Percentiles rank a stretch among this genome's conserved stretches.
Evolutionary conservation across 768 basidiomycete genomes (phyloP).

Genomic region (Arthromyces matolae): DNA sequence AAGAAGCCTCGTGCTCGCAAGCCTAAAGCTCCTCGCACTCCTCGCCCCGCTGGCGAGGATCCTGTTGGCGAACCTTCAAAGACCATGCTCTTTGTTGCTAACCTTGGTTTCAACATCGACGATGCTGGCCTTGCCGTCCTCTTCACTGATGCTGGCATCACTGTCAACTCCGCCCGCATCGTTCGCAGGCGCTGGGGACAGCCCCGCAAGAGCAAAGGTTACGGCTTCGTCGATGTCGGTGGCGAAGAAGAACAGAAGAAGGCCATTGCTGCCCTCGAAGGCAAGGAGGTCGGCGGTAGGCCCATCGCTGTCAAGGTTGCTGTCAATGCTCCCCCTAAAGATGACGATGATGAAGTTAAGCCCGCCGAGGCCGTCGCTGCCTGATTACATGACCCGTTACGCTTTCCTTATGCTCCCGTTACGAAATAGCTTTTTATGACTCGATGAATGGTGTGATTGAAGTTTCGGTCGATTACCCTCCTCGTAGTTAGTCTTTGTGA

Average conservation of each 20-base stretch:
- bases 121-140: slow-evolving; percentile 76
- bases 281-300: slow-evolving; percentile 84
- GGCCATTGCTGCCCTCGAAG: slow-evolving; percentile 82
- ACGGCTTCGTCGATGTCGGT: slow-evolving; percentile 96
- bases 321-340: slow-evolving; percentile 73
- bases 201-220: slow-evolving; percentile 90
- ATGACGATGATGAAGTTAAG: slow-evolving; percentile 46
- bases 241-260: slow-evolving; percentile 85
- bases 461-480: slow-evolving; percentile 11
- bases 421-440: slow-evolving; percentile 33
- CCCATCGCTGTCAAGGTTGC: slow-evolving; percentile 92
- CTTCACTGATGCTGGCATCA: slow-evolving; percentile 85
- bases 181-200: slow-evolving; percentile 82
- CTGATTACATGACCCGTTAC: slow-evolving; percentile 23
- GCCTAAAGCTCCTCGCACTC: slow-evolving; percentile 51
- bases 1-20: slow-evolving; percentile 58
- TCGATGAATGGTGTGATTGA: slow-evolving; percentile 17
- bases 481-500: slow-evolving; percentile 32
- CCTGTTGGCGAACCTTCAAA: slow-evolving; percentile 86
- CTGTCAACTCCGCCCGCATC: slow-evolving; percentile 82
- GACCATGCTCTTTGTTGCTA: slow-evolving; percentile 92
- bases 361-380: slow-evolving; percentile 23
- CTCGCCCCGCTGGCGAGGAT: slow-evolving; percentile 76
- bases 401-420: slow-evolving; percentile 25
- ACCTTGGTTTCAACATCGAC: slow-evolving; percentile 92